Base-by-base conservation (phyloP, 1,284 basidiomycete genomes). In the Inonotus obliquus region DNA sequence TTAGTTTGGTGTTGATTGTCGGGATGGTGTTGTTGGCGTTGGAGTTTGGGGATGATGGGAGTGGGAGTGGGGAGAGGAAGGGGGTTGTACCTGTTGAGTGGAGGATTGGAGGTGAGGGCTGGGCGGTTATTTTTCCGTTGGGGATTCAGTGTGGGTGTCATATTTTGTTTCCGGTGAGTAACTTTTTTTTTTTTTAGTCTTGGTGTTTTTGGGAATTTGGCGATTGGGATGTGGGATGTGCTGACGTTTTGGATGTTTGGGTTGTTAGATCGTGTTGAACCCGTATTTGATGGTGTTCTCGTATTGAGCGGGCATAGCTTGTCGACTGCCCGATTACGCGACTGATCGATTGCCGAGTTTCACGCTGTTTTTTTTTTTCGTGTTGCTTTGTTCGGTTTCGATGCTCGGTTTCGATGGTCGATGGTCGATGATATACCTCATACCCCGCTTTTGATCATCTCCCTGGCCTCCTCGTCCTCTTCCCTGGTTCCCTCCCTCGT, bases 71-170 rank as follows among this genome's bases (percentile, higher is more conserved):
- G n/a, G 79, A 74, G 2, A 75, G 70, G 55, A 84, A 90, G 75
- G 72, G 82, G 57, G 70, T 91, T 32, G 70, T 91, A 32, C 75
- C 82, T 0, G 77, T 74, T 0, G 84, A 76, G 44, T 93, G 87
- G 86, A 79, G 78, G 65, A 81, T 91, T 38, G 76, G 78, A 9
- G 78, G 79, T 14, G 72, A 23, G 25, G 48, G 2, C 10, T 90
- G 87, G 87, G 85, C 86, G 35, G 81, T 89, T 53, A 86, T 89
- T 59, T 70, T 89, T 29, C 89, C 89, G 4, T 76, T 91, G 35
- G 78, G 80, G 80, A 77, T 89, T 61, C 81, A 83, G 7, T 75
- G 80, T 0, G 81, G 80, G 3, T 83, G 82, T 62, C 89, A 91
- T 66, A 78, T 90, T 14, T 74, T 89, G 41, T 88, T 85, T 73